Evolutionary conservation across 225 moss, liverwort and hornwort species (phyloP), one percentile per base, ranked within the genome.

Genomic region (Sphagnum contortum): DNA sequence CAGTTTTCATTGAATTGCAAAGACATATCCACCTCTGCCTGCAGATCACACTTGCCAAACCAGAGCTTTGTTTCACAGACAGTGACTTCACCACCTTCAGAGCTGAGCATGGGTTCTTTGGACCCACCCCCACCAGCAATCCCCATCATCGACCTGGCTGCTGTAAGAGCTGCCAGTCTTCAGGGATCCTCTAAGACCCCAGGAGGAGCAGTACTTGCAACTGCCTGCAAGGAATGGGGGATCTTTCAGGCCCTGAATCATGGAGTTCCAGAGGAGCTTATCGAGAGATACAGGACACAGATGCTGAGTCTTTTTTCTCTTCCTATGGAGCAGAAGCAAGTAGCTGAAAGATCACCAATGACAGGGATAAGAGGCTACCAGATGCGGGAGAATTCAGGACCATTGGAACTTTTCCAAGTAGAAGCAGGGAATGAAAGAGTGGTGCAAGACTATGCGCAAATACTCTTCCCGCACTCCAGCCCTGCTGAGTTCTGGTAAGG

Each of bases 231-330:
- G 60, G 73, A 83, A 58, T 79, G 79, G 76, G 82, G 82, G 53
- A 75, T 82, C 64, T 73, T 82, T 55, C 71, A 79, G 76, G 72
- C 79, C 44, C 66, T 74, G 61, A 83, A 83, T 69, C 83, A 79
- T 62, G 83, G 74, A 55, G 69, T 83, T 69, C 64, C 79, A 4
- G 66, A 61, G 73, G 76, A 76, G 58, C 68, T 76, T 57, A 59
- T 83, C 2, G 79, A 70, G 9, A 69, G 64, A 57, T 4, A 74
- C 13, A 76, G 74, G 49, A 67, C 65, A 62, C 74, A 77, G 52
- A 61, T 69, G 8, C 53, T 72, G 64, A 71, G 73, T 67, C 10
- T 79, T 47, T 79, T 83, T 55, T 49, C 71, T 52, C 76, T 83
- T 55, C 62, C 76, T 55, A 11, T 54, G 48, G 72, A 83, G 71